phyloP scores from a whole-genome alignment of 2,329 filamentous ascomycete species.

The Botrytis tulipae region DNA sequence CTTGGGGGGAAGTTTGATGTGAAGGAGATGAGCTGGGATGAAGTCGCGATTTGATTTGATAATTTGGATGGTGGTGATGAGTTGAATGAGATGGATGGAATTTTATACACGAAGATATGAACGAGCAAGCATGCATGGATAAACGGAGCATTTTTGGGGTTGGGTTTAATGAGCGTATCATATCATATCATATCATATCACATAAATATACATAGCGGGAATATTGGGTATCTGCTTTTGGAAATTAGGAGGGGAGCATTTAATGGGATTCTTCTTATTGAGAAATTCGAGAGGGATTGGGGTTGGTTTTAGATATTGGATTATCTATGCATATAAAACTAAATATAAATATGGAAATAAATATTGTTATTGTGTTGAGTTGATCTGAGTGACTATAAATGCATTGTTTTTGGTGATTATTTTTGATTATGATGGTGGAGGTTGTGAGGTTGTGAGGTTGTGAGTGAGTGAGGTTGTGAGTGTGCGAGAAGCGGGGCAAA shows the following conservation, averaged over 20 bases:
- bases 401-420: too few species aligned
- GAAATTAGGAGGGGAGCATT: not conserved
- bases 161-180: not conserved
- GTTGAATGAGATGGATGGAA: not conserved
- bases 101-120: not conserved
- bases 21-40: not conserved
- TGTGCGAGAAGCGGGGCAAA: too few species aligned
- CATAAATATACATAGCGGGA: not conserved
- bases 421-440: not conserved
- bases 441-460: too few species aligned
- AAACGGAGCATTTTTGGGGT: not conserved
- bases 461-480: too few species aligned
- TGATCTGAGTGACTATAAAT: not conserved
- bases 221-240: not conserved
- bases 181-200: not conserved
- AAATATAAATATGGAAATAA: not conserved
- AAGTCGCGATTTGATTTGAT: not conserved
- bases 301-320: not conserved
- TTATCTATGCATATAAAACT: not conserved
- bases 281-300: not conserved
- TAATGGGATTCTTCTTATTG: not conserved
- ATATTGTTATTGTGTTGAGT: not conserved
- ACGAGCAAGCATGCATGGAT: not conserved
- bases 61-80: not conserved
- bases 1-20: conserved; percentile 5